These are phyloP conservation scores for Eimeria tenella DNA, from an alignment of 169 alveolate species.

Conservation along the genomic window DNA sequence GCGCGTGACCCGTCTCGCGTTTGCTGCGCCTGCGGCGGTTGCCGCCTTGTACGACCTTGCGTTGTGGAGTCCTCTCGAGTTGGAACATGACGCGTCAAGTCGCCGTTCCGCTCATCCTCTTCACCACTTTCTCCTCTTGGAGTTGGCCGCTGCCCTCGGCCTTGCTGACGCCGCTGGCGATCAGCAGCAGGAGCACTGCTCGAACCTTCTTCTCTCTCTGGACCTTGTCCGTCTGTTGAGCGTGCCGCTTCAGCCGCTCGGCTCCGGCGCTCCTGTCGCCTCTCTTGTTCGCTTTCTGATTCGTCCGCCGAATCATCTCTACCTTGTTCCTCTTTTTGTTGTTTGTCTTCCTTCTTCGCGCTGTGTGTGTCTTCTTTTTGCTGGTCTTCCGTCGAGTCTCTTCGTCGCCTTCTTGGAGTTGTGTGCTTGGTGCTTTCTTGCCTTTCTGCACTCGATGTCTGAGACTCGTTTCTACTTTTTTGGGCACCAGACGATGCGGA, in stretches of 20 bases:
- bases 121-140: background rate
- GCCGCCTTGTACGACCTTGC: conserved; percentile 28
- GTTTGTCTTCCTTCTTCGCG: background rate
- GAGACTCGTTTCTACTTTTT: too few species aligned
- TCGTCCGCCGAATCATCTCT: background rate
- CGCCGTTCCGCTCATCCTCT: background rate
- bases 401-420: background rate
- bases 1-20: background rate
- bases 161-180: conserved; percentile 14
- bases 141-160: background rate
- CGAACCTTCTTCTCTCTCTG: background rate
- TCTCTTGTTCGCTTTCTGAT: background rate
- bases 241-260: background rate
- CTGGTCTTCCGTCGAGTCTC: background rate
- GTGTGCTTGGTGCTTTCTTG: background rate
- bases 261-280: conserved; percentile 28
- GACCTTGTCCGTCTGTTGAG: background rate
- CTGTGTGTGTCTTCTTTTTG: background rate
- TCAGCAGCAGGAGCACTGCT: background rate
- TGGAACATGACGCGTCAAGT: background rate
- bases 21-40: background rate
- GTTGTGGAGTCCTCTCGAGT: background rate
- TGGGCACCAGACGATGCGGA: too few species aligned
- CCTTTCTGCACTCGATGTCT: background rate
- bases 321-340: background rate